Evolutionary conservation across 257 asterid species (phyloP).

Genomic region (Mentha longifolia): DNA sequence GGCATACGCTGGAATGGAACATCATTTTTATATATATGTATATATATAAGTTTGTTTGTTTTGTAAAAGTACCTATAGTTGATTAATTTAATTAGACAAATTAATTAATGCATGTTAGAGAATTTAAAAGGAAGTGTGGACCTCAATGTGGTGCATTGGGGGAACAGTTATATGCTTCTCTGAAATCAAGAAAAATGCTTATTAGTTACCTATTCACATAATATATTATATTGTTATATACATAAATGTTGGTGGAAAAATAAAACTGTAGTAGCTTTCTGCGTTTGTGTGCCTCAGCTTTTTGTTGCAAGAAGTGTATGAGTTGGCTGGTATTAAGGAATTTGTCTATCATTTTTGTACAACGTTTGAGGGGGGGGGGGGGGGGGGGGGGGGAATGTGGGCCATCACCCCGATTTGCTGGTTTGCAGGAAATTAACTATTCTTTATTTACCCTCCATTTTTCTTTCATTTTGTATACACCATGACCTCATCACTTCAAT

Average conservation of each 20-base stretch:
- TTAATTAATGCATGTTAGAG: background rate
- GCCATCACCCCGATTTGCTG: slow-evolving; percentile 14
- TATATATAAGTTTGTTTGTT: too few species aligned
- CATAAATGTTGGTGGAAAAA: too few species aligned
- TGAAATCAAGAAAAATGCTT: slow-evolving; percentile 46
- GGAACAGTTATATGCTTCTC: slow-evolving; percentile 43
- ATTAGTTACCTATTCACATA: background rate
- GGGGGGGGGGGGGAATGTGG: slow-evolving; percentile 5
- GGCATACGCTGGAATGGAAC: slow-evolving; percentile 35
- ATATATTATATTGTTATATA: too few species aligned
- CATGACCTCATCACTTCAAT: background rate
- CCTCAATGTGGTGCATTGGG: slow-evolving; percentile 41
- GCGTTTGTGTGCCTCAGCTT: slow-evolving; percentile 14
- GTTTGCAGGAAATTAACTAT: background rate
- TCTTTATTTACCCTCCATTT: background rate
- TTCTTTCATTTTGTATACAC: background rate
- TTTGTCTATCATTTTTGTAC: slow-evolving; percentile 38
- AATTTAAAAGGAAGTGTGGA: slow-evolving; percentile 24
- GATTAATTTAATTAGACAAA: background rate
- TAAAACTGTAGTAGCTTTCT: background rate
- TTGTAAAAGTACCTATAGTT: background rate
- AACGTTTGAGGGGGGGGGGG: background rate
- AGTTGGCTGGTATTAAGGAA: slow-evolving; percentile 51
- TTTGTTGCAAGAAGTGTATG: slow-evolving; percentile 31
- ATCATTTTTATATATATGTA: too few species aligned